Percentiles rank a stretch among this genome's conserved stretches.
These are phyloP conservation scores for Xylaria castorea DNA, from an alignment of 495 filamentous ascomycete genomes.

Conservation along the genomic window DNA sequence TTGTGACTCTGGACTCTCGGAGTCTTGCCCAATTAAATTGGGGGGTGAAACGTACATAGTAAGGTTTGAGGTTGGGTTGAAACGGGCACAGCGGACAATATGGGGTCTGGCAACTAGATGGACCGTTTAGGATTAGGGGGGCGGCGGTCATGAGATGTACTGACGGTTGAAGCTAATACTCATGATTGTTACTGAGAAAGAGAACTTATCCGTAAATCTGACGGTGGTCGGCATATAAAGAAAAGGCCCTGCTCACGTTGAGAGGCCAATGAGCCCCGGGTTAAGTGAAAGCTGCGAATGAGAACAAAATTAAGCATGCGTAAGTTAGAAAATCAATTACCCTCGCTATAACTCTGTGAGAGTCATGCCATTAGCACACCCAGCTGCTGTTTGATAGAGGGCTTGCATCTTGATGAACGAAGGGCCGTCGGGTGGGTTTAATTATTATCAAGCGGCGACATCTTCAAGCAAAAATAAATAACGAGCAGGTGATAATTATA, in stretches of 20 bases:
- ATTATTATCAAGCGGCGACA: neutral
- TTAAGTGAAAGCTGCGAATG: neutral
- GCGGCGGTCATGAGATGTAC: neutral
- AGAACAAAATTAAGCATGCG: neutral
- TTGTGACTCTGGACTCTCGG: neutral
- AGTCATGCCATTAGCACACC: neutral
- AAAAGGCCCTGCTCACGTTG: neutral
- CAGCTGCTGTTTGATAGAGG: neutral
- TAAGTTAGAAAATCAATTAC: neutral
- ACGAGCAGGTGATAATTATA: neutral
- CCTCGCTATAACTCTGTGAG: neutral
- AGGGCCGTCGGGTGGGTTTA: neutral
- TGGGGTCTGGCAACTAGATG: neutral
- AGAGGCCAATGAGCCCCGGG: neutral
- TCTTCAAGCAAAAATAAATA: neutral
- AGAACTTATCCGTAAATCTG: neutral
- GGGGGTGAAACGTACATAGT: neutral
- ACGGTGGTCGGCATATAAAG: neutral
- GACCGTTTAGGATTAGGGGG: neutral
- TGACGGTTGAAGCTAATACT: neutral
- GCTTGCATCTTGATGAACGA: neutral
- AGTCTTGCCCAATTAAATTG: neutral
- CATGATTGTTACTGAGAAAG: neutral
- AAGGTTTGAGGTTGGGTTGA: slow-evolving; percentile 1
- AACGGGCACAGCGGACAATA: neutral